phyloP scores from a whole-genome alignment of 2,329 filamentous ascomycete genomes.

The Epichloe bromicola region DNA sequence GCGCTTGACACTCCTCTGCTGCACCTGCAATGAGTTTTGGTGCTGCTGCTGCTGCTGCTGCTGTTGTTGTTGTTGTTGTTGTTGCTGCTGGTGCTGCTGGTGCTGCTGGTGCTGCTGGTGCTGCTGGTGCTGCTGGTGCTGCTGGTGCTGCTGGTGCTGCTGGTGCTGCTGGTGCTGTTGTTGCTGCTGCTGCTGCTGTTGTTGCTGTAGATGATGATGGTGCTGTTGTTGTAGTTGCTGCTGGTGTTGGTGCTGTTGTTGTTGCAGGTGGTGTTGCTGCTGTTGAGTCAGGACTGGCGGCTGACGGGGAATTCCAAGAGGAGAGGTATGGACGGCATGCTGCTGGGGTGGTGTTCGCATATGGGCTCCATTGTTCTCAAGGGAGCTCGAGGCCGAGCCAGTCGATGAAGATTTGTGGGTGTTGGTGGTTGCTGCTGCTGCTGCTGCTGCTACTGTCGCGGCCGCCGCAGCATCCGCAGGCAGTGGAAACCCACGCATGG shows the following conservation, averaged over 20 bases:
- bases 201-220: conserved; percentile 10
- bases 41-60: conserved; percentile 10
- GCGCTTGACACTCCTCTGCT: conserved; percentile 37
- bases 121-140: conserved; percentile 7
- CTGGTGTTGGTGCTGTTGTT: conserved; percentile 7
- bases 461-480: conserved; percentile 1
- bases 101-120: conserved; percentile 9
- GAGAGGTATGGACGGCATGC: conserved; percentile 4
- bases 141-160: conserved; percentile 15
- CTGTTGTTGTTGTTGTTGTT: conserved; percentile 9
- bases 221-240: conserved; percentile 12
- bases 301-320: conserved; percentile 6
- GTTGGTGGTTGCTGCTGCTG: not conserved
- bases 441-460: conserved; percentile 1
- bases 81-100: conserved; percentile 13
- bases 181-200: conserved; percentile 11
- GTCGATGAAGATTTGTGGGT: conserved; percentile 3
- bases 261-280: conserved; percentile 13
- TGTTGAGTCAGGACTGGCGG: conserved; percentile 15
- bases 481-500: conserved; percentile 8
- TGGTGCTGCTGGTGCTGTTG: conserved; percentile 14
- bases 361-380: conserved; percentile 5
- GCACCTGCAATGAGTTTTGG: conserved; percentile 12
- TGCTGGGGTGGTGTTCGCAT: conserved; percentile 8
- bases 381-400: conserved; percentile 2